Base-by-base conservation (phyloP, 192 early-diverging fungal species). In the Backusella australiensis region DNA sequence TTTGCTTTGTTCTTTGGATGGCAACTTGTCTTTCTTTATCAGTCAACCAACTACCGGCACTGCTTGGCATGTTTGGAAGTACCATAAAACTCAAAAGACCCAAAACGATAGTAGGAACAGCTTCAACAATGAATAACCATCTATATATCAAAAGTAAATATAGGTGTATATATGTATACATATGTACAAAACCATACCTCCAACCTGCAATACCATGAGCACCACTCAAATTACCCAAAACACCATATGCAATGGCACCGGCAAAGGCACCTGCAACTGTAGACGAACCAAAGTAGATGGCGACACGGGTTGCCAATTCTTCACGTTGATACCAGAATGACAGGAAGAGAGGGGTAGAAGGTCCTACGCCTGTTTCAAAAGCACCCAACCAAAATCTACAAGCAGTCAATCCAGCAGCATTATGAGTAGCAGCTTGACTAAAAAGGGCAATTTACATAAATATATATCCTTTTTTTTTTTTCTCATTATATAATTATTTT, bases 71-170 rank as follows among this genome's bases (percentile, higher is more conserved):
- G 38, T 91, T 86, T 1, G 89, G 85, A 34, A 93, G 78, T 7
- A 89, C 53, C 14, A 89, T 77, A 44, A 86, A 84, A 2, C 86
- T 84, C 32, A 90, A 5, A 17, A 90, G 41, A 0, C 89, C 90
- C 15, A 93, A 78, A 1, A 80, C 67, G 34, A 93, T 86, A 1
- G 89, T 91, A 2, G 90, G 89, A 23, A 90, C 70, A 21, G 89
- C 88, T 79, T 93, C 91, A n/a, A 91, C 80, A 23, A 95, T 89
- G 75, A 94, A 94, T 41, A 94, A 78, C 84, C 91, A 87, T 78
- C 88, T 77, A 21, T 49, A 1, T 49, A 1, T 5, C 46, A 49
- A n/a, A 7, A 35, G 9, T 44, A 17, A 35, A 49, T 36, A 69
- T 26, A 68, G 12, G 19, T 34, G n/a, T 36, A 19, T 44, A 14